These are phyloP conservation scores for Fistulina hepatica DNA, from an alignment of 1,284 basidiomycete genomes.

Conservation along the genomic window DNA sequence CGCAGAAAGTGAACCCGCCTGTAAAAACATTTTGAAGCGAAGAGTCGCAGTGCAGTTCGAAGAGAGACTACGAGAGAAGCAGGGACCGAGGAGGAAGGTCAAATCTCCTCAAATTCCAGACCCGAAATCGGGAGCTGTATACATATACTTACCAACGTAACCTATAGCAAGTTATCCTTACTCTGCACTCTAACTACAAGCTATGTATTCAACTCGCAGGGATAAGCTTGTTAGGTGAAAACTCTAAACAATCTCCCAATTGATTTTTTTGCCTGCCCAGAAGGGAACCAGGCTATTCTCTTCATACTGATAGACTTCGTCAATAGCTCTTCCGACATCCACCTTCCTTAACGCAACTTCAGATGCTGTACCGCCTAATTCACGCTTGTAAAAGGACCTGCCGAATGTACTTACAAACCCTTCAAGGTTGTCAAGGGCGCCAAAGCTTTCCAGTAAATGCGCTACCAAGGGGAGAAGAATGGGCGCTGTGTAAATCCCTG, in stretches of 20 bases:
- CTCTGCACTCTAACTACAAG: too few species aligned
- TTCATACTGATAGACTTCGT: slow-evolving; percentile 39
- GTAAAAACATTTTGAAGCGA: too few species aligned
- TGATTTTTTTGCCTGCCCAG: slow-evolving; percentile 78
- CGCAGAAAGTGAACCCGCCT: too few species aligned
- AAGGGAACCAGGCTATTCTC: slow-evolving; percentile 75
- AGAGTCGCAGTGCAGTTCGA: too few species aligned
- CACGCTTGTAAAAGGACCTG: slow-evolving; percentile 65
- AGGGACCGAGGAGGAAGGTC: too few species aligned
- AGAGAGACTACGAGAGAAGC: too few species aligned
- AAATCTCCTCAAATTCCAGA: too few species aligned
- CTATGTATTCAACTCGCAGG: too few species aligned
- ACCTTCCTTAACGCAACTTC: background rate
- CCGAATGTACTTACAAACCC: slow-evolving; percentile 74
- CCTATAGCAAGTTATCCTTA: too few species aligned
- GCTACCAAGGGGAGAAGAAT: slow-evolving; percentile 84
- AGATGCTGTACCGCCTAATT: slow-evolving; percentile 7
- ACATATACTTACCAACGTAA: too few species aligned
- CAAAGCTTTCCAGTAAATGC: slow-evolving; percentile 78
- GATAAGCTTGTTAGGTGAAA: too few species aligned
- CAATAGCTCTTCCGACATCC: slow-evolving; percentile 20
- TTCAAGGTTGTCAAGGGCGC: slow-evolving; percentile 70
- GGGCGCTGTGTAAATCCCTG: slow-evolving; percentile 88
- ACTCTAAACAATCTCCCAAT: slow-evolving; percentile 61
- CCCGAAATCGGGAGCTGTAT: too few species aligned